Base-by-base conservation (phyloP, 192 early-diverging fungal species). In the Rhizoclosmatium globosum region DNA sequence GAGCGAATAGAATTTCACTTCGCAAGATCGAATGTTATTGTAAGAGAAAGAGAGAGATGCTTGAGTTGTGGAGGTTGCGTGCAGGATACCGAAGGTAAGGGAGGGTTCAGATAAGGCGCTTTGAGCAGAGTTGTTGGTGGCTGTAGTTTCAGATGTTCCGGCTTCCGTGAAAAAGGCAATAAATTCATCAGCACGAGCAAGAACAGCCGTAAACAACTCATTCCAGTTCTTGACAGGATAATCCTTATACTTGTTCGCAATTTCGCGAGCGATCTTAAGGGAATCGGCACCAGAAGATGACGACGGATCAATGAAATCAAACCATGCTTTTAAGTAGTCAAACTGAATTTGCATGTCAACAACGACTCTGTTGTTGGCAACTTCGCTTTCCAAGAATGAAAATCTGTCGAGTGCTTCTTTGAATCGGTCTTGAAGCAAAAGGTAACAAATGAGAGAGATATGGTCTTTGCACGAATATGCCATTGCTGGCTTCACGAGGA, bases 361-460 rank as follows among this genome's bases (percentile, higher is more conserved):
- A 21, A 38, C 23, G 13, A 76, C 61, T 3, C 46, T 21, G 45
- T 47, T 56, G 11, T 13, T 9, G 64, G 43, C 64, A 23, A 76
- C 46, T 67, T 76, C 47, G 15, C 17, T 3, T 19, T 7, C 1
- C 60, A 76, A 42, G 46, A 15, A 23, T 38, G 47, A 7, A 41
- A 76, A 76, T n/a, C 61, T 43, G 17, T 13, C 48, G 9, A 56
- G 39, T 4, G 74, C 74, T 65, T 67, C 64, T 9, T 41, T 53
- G 21, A 76, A 76, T n/a, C 74, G 61, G 60, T 76, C 74, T 42
- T 76, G 74, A 23, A 76, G 46, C 13, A 76, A 23, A 19, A 76
- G 60, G 45, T 67, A 76, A 47, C 74, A 76, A 53, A 76, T 76
- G 15, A 76, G 50, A 39, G 74, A 31, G 9, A 67, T 17, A 41